Base-by-base conservation (phyloP, 352 stramenopile species). In the Aphanomyces cochlioides region DNA sequence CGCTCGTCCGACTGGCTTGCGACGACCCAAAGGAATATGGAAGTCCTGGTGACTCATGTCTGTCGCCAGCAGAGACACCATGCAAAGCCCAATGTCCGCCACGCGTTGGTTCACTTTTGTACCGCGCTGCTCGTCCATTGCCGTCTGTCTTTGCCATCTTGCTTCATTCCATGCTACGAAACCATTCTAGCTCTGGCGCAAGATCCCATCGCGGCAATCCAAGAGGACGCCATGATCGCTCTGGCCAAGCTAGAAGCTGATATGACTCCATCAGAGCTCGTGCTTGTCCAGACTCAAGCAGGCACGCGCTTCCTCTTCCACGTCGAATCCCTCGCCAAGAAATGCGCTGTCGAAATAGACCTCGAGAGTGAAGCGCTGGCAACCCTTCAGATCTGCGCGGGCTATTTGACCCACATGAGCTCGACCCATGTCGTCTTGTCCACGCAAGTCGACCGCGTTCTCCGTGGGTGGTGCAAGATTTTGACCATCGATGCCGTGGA, bases 131-230 rank as follows among this genome's bases (percentile, higher is more conserved):
- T 92, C 66, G 47, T 85, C 1, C 58, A 78, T 15, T 91, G 85
- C 36, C 83, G 80, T 7, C 54, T 19, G 50, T 77, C 75, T 0
- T 81, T 96, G 12, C 66, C 69, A 3, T 60, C 76, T 3, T 88
- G 78, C 5, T 93, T 93, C 40, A 86, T 96, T 68, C 79, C 77
- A 12, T 90, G 80, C 50, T 92, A 85, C 37, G 88, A 96, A 66
- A 83, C 92, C 60, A 78, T 94, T 38, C 75, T 96, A 56, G 81
- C 91, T 21, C 72, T 92, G 40, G 74, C 76, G 37, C 77, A 78
- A 8, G 84, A 96, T 40, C 47, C 71, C 5, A 91, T 91, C 15
- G 37, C 34, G 0, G 54, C 68, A 0, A 73, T 81, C 4, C 58
- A 73, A 19, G 15, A 54, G 5, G 40, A 37, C 39, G 56, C 67